Conservation (phyloP, 192 early-diverging fungal species). For the Entomortierella lignicola region DNA sequence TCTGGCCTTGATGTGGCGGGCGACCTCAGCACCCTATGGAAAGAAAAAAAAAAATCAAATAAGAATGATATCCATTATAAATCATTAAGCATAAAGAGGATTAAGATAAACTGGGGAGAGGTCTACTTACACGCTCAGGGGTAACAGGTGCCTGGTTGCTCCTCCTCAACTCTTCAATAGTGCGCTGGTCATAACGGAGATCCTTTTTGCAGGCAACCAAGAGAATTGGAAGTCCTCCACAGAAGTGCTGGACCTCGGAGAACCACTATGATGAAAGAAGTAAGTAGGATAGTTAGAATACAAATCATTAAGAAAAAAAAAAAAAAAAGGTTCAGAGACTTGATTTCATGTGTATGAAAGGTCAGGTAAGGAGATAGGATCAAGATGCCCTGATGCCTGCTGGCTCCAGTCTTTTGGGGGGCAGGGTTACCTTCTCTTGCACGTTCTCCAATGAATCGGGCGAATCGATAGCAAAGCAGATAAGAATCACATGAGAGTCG, state of each 20-base stretch:
- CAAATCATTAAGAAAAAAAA: background rate
- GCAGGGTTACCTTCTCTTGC: slow-evolving; percentile 62
- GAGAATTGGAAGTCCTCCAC: slow-evolving; percentile 84
- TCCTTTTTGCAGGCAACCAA: slow-evolving; percentile 92
- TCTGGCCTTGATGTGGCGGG: slow-evolving; percentile 86
- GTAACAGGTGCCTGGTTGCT: slow-evolving; percentile 81
- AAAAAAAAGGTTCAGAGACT: background rate
- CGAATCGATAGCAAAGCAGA: slow-evolving; percentile 91
- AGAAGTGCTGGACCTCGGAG: slow-evolving; percentile 89
- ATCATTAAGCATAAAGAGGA: no score
- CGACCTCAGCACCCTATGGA: slow-evolving; percentile 75
- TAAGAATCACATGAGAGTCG: slow-evolving; percentile 91
- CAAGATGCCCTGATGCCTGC: background rate
- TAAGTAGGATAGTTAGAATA: no score
- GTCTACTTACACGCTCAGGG: slow-evolving; percentile 69
- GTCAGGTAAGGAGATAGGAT: background rate
- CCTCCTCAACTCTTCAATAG: slow-evolving; percentile 82
- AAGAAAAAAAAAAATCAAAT: background rate
- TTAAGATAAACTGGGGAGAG: background rate
- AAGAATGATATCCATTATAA: no score
- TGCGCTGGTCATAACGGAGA: slow-evolving; percentile 82
- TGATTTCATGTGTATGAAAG: background rate
- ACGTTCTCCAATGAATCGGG: slow-evolving; percentile 87
- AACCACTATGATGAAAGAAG: slow-evolving; percentile 90
- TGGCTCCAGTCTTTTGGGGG: background rate